Evolutionary conservation across 2,329 filamentous ascomycete genomes (phyloP), one percentile per base, ranked within the genome.

Genomic region (Aspergillus versicolor): DNA sequence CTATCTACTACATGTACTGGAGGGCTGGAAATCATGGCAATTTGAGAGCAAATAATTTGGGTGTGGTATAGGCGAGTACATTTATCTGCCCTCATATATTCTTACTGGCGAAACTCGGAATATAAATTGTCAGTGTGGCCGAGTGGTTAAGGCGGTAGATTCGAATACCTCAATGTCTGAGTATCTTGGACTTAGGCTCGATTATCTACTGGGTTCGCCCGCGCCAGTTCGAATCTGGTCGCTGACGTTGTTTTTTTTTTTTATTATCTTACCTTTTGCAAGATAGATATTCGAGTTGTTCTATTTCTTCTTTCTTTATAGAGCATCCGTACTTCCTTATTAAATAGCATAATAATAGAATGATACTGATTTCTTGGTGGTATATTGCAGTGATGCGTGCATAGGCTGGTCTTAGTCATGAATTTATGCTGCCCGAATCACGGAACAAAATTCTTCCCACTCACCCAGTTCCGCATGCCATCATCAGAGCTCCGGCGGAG

Each of bases 131-230:
- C 47, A 49, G 47, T 49, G 34, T 49, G 47, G 47, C 47, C 47
- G 47, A 49, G 47, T 49, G 47, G 47, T 49, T 49, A 49, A 49
- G 47, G 47, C 47, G 47, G 46, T 48, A 48, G 46, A 48, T 48
- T 48, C 46, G 46, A 48, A 48, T 24, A 3, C 30, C 17, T 21
- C 17, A 24, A 13, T n/a, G 37, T 13, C n/a, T 6, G 5, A 37
- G 12, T 2, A 13, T 13, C 17, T 37, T 15, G 34, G 12, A 13
- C 21, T 22, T n/a, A 38, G 32, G 11, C n/a, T 38, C 45, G 45
- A 47, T 47, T 37, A 48, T 48, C 46, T 48, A 48, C 46, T 48
- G 46, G 46, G 46, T 48, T 48, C 46, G 46, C 46, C 46, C 46
- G 46, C 45, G 45, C 45, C 45, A 48, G 45, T 49, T 49, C 46